These are phyloP conservation scores for Flaveria brownii DNA, from an alignment of 129 eudicot species.

Conservation along the genomic window DNA sequence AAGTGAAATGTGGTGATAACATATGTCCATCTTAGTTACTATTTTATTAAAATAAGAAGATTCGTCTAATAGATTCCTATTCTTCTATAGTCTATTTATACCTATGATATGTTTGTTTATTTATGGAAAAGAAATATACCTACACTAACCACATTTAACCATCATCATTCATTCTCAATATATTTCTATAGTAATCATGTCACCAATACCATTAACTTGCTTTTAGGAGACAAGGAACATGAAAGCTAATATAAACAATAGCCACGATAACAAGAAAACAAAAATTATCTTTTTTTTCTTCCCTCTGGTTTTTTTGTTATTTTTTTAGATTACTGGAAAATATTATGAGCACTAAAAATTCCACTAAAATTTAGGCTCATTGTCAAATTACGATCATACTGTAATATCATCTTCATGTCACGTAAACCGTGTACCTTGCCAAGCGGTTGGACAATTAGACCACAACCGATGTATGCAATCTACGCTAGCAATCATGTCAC, in stretches of 20 bases:
- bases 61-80: too few species aligned
- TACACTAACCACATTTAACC: neutral
- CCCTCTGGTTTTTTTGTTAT: neutral
- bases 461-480: too few species aligned
- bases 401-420: too few species aligned
- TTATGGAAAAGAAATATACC: neutral
- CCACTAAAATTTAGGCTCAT: too few species aligned
- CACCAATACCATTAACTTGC: conserved; percentile 8
- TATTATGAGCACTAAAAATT: neutral
- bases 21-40: too few species aligned
- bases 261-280: conserved; percentile 3
- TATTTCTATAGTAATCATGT: neutral
- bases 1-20: too few species aligned
- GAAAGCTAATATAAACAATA: neutral
- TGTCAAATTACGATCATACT: neutral
- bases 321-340: neutral
- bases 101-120: too few species aligned
- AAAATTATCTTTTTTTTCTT: neutral
- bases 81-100: too few species aligned
- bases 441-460: too few species aligned
- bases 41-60: too few species aligned
- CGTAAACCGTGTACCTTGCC: too few species aligned
- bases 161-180: neutral
- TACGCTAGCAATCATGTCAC: too few species aligned
- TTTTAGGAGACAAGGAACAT: neutral